These are phyloP conservation scores for Naganishia albida DNA, from an alignment of 1,284 basidiomycete genomes.

Conservation along the genomic window DNA sequence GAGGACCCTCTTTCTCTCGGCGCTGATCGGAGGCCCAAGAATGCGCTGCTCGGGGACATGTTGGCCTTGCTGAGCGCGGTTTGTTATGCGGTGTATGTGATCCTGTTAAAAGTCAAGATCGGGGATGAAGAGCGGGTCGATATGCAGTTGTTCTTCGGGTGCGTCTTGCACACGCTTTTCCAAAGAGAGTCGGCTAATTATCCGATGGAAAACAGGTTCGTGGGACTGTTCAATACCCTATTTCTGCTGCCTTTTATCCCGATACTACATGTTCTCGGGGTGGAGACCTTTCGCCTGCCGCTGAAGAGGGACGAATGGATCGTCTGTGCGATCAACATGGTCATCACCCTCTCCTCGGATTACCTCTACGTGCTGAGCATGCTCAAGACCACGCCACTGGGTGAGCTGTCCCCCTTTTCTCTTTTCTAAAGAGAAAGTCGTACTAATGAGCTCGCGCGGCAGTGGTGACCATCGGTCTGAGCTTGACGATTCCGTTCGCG, in stretches of 20 bases:
- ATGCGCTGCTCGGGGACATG: slow-evolving; percentile 66
- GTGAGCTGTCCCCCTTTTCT: slow-evolving; percentile 36
- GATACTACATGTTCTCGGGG: slow-evolving; percentile 71
- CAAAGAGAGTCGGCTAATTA: slow-evolving; percentile 54
- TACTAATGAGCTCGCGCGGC: slow-evolving; percentile 25
- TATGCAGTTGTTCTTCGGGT: slow-evolving; percentile 89
- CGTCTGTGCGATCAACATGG: slow-evolving; percentile 80
- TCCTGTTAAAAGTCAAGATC: slow-evolving; percentile 84
- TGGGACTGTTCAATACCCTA: slow-evolving; percentile 85
- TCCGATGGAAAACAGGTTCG: slow-evolving; percentile 59
- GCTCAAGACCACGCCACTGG: slow-evolving; percentile 90
- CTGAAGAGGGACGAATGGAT: slow-evolving; percentile 61
- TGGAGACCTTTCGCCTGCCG: slow-evolving; percentile 78
- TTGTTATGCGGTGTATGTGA: slow-evolving; percentile 89
- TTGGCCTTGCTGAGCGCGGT: slow-evolving; percentile 78
- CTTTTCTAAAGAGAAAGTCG: neutral
- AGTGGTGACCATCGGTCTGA: slow-evolving; percentile 89
- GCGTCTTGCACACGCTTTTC: slow-evolving; percentile 64
- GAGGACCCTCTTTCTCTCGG: neutral
- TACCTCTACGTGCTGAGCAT: slow-evolving; percentile 82
- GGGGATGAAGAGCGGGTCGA: slow-evolving; percentile 80
- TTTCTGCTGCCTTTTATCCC: slow-evolving; percentile 79
- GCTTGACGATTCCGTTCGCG: slow-evolving; percentile 75
- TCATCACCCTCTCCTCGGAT: slow-evolving; percentile 79
- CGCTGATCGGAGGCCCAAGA: slow-evolving; percentile 21